Base-by-base conservation (phyloP, 1,284 basidiomycete species). In the Austroboletus novae-zelandiae region DNA sequence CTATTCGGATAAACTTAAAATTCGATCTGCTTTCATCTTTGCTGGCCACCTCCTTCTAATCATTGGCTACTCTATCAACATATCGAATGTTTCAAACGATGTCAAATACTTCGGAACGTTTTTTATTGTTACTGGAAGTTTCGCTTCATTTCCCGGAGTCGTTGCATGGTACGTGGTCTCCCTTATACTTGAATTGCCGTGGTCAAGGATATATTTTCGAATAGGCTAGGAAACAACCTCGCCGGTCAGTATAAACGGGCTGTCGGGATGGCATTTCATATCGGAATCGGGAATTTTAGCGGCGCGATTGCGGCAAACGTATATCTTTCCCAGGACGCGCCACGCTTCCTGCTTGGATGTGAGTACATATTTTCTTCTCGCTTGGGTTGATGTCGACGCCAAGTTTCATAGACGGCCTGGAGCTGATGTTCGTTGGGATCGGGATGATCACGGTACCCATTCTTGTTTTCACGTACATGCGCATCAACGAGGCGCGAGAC, bases 341-440 rank as follows among this genome's bases (percentile, higher is more conserved):
- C 86, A 0, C 73, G 78, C 3, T 89, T 79, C 61, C 64, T 79
- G 31, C 55, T 84, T 29, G 85, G 85, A 20, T 79, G 84, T 62
- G 18, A 39, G 62, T 84, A 54, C 44, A 70, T 35, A 9, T 5
- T 36, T 30, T 7, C 2, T 11, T 34, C 8, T 15, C 3, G 3
- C 7, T 10, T 8, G 13, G 13, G 8, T 34, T 4, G 13, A 34
- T 5, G 32, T 11, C 32, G 15, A 15, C 8, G 11, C 6, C 4
- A 4, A 15, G 5, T 31, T 35, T 43, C 23, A 14, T 51, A 86
- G 84, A 86, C 60, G 82, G 70, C 2, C 51, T 85, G 17, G 82
- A 84, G 61, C 65, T 89, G 31, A 84, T 84, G 75, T 84, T 87
- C 52, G 73, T 86, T 29, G 78, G 75, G 3, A 78, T 88, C 39